Evolutionary conservation across 2,329 filamentous ascomycete species (phyloP).

Genomic region (Celoporthe dispersa): DNA sequence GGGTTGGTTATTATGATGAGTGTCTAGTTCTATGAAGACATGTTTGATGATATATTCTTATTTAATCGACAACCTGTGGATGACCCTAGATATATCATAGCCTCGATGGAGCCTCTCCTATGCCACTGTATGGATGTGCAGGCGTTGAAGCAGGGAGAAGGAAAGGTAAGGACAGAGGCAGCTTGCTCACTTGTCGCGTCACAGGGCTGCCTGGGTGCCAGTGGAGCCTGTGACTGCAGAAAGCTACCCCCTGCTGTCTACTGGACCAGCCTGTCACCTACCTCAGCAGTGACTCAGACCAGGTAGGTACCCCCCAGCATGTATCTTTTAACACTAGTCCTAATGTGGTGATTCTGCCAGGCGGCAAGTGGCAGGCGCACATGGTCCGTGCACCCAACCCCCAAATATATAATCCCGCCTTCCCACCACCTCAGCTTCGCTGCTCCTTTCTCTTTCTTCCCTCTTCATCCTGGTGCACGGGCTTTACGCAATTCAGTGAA

Average conservation of each 20-base stretch:
- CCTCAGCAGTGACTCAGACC: neutral
- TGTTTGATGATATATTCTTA: slow-evolving; percentile 3
- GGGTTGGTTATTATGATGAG: neutral
- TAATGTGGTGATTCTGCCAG: slow-evolving; percentile 11
- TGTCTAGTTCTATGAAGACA: neutral
- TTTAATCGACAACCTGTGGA: neutral
- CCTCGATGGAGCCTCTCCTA: neutral
- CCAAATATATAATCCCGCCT: slow-evolving; percentile 28
- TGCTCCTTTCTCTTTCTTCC: slow-evolving; percentile 43
- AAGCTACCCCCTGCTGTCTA: neutral
- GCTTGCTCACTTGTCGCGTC: neutral
- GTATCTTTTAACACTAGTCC: neutral
- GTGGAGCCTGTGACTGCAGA: no score
- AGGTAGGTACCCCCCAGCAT: neutral
- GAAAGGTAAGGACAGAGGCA: neutral
- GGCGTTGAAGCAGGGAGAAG: neutral
- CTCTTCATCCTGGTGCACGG: slow-evolving; percentile 69
- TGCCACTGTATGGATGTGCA: neutral
- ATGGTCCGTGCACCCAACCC: slow-evolving; percentile 4
- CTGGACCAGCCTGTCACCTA: neutral
- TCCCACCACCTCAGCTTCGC: slow-evolving; percentile 24
- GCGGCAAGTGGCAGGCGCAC: neutral
- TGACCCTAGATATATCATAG: neutral
- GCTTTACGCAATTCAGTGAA: slow-evolving; percentile 85
- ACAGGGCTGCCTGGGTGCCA: no score